phyloP scores from a whole-genome alignment of 2,329 filamentous ascomycete species.

The Aspergillus costaricaensis region DNA sequence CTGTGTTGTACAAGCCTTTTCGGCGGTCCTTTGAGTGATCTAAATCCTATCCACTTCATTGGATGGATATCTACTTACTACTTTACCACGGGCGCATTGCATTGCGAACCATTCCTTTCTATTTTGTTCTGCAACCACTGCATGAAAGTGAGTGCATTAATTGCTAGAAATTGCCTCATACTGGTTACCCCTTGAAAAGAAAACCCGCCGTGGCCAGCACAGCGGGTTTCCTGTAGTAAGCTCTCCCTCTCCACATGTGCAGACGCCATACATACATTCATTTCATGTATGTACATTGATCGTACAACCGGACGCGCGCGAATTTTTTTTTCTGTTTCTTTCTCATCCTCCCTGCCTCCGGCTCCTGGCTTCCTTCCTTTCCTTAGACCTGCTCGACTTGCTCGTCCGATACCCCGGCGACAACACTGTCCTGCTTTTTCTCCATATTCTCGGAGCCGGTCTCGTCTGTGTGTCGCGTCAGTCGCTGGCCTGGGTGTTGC shows the following conservation, averaged over 20 bases:
- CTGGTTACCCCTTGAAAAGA: background rate
- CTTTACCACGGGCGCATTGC: too few relatives aligned
- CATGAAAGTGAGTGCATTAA: background rate
- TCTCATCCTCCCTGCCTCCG: background rate
- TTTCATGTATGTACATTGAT: background rate
- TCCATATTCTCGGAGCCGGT: background rate
- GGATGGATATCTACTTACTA: too few relatives aligned
- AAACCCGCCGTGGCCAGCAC: background rate
- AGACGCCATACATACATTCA: background rate
- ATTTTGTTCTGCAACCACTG: background rate
- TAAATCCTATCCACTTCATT: too few relatives aligned
- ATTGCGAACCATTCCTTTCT: too few relatives aligned
- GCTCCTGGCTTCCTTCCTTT: too few relatives aligned
- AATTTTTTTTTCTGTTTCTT: background rate
- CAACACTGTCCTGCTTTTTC: conserved; percentile 2
- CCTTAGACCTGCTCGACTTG: conserved; percentile 20
- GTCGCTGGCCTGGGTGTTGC: conserved; percentile 8
- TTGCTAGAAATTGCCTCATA: background rate
- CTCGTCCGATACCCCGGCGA: conserved; percentile 12
- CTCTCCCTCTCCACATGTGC: background rate
- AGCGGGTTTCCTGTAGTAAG: background rate
- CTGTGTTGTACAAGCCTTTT: too few relatives aligned
- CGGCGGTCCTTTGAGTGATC: too few relatives aligned
- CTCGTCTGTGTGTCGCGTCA: conserved; percentile 5
- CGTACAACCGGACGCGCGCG: background rate